Conservation (phyloP, 2,329 filamentous ascomycete species). For the Piedraia hortae region DNA sequence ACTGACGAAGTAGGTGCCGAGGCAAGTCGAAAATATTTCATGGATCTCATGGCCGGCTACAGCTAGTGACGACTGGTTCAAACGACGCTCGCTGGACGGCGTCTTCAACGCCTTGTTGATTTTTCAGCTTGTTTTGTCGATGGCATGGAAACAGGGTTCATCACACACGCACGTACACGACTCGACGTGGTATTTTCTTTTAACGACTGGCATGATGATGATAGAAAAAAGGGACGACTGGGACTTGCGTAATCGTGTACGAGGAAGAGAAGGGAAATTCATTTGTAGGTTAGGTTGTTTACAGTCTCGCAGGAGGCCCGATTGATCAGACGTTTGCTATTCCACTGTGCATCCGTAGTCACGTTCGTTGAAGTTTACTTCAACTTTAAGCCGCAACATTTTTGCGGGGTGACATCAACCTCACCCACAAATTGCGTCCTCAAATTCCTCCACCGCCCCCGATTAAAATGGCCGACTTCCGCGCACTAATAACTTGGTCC, state of each 20-base stretch:
- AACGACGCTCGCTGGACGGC: too few species aligned
- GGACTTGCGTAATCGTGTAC: too few species aligned
- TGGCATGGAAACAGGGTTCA: background rate
- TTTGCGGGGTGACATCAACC: too few species aligned
- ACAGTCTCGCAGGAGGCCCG: too few species aligned
- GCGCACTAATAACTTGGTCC: constrained; percentile 14
- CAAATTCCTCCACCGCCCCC: background rate
- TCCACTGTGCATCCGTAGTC: too few species aligned
- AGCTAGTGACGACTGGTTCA: constrained; percentile 1
- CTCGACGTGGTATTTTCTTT: background rate
- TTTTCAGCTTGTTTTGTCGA: background rate
- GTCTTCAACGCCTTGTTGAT: too few species aligned
- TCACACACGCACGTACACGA: background rate
- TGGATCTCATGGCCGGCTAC: constrained; percentile 12
- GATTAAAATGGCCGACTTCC: constrained; percentile 1
- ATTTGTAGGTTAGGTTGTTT: too few species aligned
- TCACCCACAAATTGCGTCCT: constrained; percentile 2
- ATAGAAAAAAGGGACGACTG: too few species aligned
- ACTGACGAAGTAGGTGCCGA: constrained; percentile 12
- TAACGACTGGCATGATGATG: background rate
- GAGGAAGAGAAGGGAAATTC: too few species aligned
- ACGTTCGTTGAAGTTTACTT: too few species aligned
- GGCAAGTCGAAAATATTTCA: constrained; percentile 20
- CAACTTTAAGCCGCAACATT: too few species aligned
- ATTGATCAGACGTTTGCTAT: too few species aligned